Conservation (phyloP, 805 yeast species). For the Wickerhamomyces chaumierensis region DNA sequence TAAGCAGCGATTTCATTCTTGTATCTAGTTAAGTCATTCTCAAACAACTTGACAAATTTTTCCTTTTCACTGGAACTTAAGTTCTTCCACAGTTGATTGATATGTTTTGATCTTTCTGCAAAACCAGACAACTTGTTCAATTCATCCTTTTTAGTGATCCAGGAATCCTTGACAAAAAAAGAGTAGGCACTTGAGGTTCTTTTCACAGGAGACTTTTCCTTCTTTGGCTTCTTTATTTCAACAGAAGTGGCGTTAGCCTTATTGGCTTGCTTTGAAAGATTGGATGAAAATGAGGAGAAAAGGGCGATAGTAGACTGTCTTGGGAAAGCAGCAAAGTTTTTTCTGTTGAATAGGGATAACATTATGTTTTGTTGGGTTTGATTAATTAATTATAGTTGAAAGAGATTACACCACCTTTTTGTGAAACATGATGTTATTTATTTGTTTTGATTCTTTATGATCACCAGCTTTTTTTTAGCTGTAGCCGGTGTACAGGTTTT, state of each 20-base stretch:
- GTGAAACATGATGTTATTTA: too few relatives aligned
- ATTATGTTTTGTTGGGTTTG: too few relatives aligned
- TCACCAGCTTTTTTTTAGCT: too few relatives aligned
- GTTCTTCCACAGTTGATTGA: conserved; percentile 7
- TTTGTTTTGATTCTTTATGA: too few relatives aligned
- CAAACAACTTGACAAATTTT: conserved; percentile 5
- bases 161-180: conserved; percentile 9
- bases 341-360: too few relatives aligned
- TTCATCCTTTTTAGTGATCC: conserved; percentile 4
- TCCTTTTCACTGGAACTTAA: conserved; percentile 7
- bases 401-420: too few relatives aligned
- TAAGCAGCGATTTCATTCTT: conserved; percentile 8
- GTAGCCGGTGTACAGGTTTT: too few relatives aligned
- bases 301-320: too few relatives aligned
- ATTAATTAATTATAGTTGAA: too few relatives aligned
- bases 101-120: conserved; percentile 6
- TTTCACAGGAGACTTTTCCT: conserved; percentile 4
- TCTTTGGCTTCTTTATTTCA: background rate
- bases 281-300: too few relatives aligned
- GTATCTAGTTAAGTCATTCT: conserved; percentile 9
- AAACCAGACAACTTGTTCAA: conserved; percentile 5
- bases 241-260: background rate
- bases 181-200: conserved; percentile 5
- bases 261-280: too few relatives aligned
- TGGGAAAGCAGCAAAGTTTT: too few relatives aligned